Conservation (phyloP, 1,284 basidiomycete genomes). For the Mycena sp. region DNA sequence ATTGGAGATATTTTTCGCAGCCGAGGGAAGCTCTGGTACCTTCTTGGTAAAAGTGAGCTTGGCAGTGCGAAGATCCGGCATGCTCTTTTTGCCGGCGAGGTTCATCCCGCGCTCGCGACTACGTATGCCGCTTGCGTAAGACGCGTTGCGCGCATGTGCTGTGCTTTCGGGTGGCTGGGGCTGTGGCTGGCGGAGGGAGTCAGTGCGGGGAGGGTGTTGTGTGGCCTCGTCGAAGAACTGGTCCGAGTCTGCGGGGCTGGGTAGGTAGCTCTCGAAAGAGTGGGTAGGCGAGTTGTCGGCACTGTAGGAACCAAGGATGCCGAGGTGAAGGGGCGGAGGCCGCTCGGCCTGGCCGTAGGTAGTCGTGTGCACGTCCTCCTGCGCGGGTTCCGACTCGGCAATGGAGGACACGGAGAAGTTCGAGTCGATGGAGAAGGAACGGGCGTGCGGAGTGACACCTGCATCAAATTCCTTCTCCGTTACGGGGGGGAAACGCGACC, state of each 20-base stretch:
- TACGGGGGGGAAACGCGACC: slow-evolving; percentile 49
- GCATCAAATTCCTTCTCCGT: slow-evolving; percentile 46
- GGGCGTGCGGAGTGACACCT: slow-evolving; percentile 61
- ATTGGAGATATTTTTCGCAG: slow-evolving; percentile 6
- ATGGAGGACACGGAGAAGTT: slow-evolving; percentile 59
- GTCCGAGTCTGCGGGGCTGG: slow-evolving; percentile 65
- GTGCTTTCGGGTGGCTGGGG: slow-evolving; percentile 21
- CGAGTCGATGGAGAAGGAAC: slow-evolving; percentile 73
- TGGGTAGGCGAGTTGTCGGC: slow-evolving; percentile 56
- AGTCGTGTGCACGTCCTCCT: slow-evolving; percentile 37
- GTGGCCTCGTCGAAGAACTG: slow-evolving; percentile 48
- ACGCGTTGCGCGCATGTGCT: slow-evolving; percentile 65
- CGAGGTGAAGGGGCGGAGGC: slow-evolving; percentile 62
- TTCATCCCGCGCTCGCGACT: slow-evolving; percentile 40
- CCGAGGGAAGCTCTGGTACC: slow-evolving; percentile 31
- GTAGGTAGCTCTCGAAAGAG: slow-evolving; percentile 66
- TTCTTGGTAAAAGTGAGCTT: slow-evolving; percentile 51
- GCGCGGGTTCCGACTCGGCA: slow-evolving; percentile 45
- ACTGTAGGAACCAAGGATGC: slow-evolving; percentile 53
- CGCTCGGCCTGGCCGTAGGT: slow-evolving; percentile 42
- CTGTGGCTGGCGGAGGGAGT: slow-evolving; percentile 20
- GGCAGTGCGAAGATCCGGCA: slow-evolving; percentile 84
- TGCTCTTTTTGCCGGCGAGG: slow-evolving; percentile 79
- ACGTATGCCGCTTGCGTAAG: slow-evolving; percentile 56
- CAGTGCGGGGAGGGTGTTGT: slow-evolving; percentile 28